phyloP scores from a whole-genome alignment of 768 basidiomycete genomes.

The Russula earlei region DNA sequence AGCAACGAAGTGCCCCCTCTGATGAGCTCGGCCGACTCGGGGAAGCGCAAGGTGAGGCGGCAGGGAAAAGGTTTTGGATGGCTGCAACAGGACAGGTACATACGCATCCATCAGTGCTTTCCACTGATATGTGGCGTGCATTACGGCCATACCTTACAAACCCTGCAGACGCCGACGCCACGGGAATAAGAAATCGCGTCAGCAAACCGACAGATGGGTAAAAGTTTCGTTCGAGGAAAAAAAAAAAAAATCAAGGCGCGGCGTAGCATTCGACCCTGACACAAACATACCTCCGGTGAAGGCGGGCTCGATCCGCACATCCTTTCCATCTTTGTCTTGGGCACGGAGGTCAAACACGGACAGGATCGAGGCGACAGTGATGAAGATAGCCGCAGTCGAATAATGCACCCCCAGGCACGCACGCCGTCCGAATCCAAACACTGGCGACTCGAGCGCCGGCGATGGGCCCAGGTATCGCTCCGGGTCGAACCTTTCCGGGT shows the following conservation, averaged over 20 bases:
- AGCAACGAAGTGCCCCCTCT: conserved; percentile 5
- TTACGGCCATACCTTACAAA: conserved; percentile 12
- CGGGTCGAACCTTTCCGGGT: conserved; percentile 13
- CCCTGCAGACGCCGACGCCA: background rate
- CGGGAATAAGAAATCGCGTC: background rate
- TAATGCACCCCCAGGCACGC: conserved; percentile 16
- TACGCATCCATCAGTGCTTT: background rate
- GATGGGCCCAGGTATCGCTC: conserved; percentile 8
- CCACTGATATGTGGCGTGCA: background rate
- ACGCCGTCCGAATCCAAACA: conserved; percentile 17
- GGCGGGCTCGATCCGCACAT: conserved; percentile 10
- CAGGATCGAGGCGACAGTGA: conserved; percentile 13
- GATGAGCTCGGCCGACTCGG: conserved; percentile 7
- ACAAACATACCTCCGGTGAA: conserved; percentile 16
- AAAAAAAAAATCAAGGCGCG: background rate
- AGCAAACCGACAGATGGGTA: background rate
- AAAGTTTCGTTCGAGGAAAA: background rate
- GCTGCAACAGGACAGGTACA: background rate
- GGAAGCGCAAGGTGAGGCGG: conserved; percentile 12
- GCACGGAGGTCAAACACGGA: conserved; percentile 15
- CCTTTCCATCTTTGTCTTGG: conserved; percentile 12
- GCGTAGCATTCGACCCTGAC: no score
- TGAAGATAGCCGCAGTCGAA: conserved; percentile 16
- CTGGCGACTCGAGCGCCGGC: conserved; percentile 16
- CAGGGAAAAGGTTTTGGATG: conserved; percentile 17